phyloP scores from a whole-genome alignment of 345 rosid genomes.

The Salix dunnii region DNA sequence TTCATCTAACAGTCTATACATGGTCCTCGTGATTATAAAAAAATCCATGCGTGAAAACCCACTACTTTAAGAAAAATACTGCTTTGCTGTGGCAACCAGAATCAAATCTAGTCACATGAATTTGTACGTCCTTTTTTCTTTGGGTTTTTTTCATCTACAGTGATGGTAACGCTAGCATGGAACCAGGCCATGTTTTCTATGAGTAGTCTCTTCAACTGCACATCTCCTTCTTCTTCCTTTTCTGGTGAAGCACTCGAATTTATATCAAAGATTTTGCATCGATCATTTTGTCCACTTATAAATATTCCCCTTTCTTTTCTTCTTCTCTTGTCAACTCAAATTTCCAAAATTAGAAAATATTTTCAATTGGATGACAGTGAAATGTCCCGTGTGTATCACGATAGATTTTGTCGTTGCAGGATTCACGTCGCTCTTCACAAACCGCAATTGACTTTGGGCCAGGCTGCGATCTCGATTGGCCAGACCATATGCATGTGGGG shows the following conservation, averaged over 20 bases:
- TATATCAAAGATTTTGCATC: neutral
- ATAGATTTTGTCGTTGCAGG: neutral
- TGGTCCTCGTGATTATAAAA: constrained; percentile 12
- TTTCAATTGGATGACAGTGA: neutral
- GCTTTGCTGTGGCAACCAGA: constrained; percentile 3
- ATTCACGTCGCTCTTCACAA: no score
- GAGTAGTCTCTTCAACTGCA: neutral
- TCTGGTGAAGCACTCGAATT: constrained; percentile 7
- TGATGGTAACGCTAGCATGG: no score
- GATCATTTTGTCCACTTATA: neutral
- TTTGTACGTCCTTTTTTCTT: neutral
- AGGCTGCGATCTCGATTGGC: no score
- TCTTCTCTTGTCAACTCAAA: neutral
- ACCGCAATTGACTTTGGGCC: no score
- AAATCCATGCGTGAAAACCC: constrained; percentile 21
- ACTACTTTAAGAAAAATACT: neutral
- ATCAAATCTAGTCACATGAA: constrained; percentile 5
- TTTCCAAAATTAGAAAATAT: neutral
- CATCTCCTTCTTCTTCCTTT: neutral
- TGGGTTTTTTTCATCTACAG: no score
- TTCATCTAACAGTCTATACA: constrained; percentile 2
- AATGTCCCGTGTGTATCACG: neutral
- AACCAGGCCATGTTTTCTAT: neutral
- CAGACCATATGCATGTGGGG: no score
- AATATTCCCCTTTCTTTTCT: no score